These are phyloP conservation scores for Tolypocladium ophioglossoides DNA, from an alignment of 2,329 filamentous ascomycete species.

Conservation along the genomic window DNA sequence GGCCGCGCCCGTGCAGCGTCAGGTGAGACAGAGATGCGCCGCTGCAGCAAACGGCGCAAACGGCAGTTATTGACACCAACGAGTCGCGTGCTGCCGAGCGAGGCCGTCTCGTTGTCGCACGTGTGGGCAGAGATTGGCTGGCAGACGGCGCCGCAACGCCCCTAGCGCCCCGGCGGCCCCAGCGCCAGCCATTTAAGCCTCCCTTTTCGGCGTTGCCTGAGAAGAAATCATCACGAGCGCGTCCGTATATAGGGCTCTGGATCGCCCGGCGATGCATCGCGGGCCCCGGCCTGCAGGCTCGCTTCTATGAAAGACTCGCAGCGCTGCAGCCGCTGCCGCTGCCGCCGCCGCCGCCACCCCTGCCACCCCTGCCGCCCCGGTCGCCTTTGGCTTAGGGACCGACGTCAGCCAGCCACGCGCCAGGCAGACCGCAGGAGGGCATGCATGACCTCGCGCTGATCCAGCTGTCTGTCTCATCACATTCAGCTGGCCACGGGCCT, in stretches of 20 bases:
- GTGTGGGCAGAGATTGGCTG: conserved; percentile 11
- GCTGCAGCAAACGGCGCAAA: neutral
- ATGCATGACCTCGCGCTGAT: neutral
- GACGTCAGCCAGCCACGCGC: neutral
- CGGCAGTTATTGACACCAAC: too few species aligned
- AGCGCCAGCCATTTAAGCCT: too few species aligned
- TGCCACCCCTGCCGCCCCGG: too few species aligned
- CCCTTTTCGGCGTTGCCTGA: too few species aligned
- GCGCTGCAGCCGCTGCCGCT: too few species aligned
- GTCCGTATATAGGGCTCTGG: too few species aligned
- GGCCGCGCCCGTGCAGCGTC: neutral
- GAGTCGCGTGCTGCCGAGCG: neutral
- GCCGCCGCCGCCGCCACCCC: too few species aligned
- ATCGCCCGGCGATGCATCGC: too few species aligned
- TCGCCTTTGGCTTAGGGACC: neutral
- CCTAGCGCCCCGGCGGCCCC: too few species aligned
- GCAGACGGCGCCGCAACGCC: neutral
- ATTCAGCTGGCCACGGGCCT: neutral
- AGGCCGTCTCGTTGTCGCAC: conserved; percentile 9
- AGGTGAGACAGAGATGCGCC: neutral
- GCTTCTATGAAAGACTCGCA: too few species aligned
- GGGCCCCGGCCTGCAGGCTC: too few species aligned
- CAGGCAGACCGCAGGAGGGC: neutral
- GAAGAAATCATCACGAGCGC: too few species aligned
- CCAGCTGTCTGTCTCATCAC: neutral